These are phyloP conservation scores for Aphelidium insulamus DNA, from an alignment of 371 early-diverging fungal genomes.

Conservation along the genomic window DNA sequence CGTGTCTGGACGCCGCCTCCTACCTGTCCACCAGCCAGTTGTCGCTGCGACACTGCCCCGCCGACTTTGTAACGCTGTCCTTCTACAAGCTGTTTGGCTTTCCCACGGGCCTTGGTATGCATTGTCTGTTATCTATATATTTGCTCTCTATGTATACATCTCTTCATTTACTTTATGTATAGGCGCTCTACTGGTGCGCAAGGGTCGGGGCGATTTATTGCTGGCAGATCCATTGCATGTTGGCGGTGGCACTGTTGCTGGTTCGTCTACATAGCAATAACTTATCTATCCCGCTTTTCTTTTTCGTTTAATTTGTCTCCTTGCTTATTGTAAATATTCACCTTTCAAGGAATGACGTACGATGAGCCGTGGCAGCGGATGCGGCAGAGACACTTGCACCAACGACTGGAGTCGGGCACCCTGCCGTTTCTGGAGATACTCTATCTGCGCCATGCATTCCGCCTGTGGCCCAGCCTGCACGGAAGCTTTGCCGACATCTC, in stretches of 20 bases:
- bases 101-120: slow-evolving; percentile 52
- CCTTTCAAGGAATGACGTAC: too few relatives aligned
- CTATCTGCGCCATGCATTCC: slow-evolving; percentile 32
- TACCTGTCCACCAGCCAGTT: slow-evolving; percentile 25
- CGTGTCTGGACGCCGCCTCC: slow-evolving; percentile 41
- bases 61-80: slow-evolving; percentile 38
- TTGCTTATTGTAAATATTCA: too few relatives aligned
- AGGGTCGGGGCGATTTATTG: too few relatives aligned
- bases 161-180: too few relatives aligned
- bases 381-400: slow-evolving; percentile 11
- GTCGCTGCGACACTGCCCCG: slow-evolving; percentile 15
- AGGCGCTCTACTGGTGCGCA: slow-evolving; percentile 7
- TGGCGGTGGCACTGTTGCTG: slow-evolving; percentile 46
- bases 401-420: slow-evolving; percentile 43
- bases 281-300: not conserved
- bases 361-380: slow-evolving; percentile 20
- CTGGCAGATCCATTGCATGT: too few relatives aligned
- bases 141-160: slow-evolving; percentile 12
- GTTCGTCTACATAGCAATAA: too few relatives aligned
- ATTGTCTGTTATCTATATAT: slow-evolving; percentile 26
- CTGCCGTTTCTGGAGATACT: slow-evolving; percentile 37
- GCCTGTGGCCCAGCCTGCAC: slow-evolving; percentile 9
- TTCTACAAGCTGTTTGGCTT: slow-evolving; percentile 65
- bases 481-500: slow-evolving; percentile 8
- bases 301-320: slow-evolving; percentile 10